A percentile compares a stretch with the other conserved stretches of the same genome.
phyloP scores from a whole-genome alignment of 2,329 filamentous ascomycete species.

The Fusarium sp. region DNA sequence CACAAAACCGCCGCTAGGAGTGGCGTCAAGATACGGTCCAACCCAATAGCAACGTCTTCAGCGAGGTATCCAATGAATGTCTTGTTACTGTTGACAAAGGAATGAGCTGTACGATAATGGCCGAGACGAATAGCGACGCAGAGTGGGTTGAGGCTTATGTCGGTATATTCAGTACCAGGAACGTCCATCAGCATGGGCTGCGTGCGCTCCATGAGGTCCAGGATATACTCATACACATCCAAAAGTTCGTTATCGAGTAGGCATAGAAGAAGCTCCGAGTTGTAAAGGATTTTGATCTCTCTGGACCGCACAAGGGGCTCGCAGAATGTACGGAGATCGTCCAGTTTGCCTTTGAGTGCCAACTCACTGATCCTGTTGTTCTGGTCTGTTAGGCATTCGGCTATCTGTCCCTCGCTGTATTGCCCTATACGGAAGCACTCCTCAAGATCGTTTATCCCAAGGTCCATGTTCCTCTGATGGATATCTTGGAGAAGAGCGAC shows the following conservation, averaged over 20 bases:
- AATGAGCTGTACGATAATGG: slow-evolving; percentile 27
- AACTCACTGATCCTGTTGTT: slow-evolving; percentile 38
- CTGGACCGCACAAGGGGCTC: slow-evolving; percentile 46
- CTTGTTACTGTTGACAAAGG: slow-evolving; percentile 29
- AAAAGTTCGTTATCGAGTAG: slow-evolving; percentile 41
- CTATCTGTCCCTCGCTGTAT: slow-evolving; percentile 30
- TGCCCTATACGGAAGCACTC: slow-evolving; percentile 45
- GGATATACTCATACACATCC: slow-evolving; percentile 45
- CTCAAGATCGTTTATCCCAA: slow-evolving; percentile 45
- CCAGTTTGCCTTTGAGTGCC: slow-evolving; percentile 41
- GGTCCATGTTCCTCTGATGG: slow-evolving; percentile 41
- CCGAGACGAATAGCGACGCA: slow-evolving; percentile 47
- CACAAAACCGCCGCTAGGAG: slow-evolving; percentile 46
- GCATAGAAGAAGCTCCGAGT: slow-evolving; percentile 39
- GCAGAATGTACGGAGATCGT: slow-evolving; percentile 42
- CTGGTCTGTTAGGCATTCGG: slow-evolving; percentile 34
- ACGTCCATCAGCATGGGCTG: slow-evolving; percentile 9
- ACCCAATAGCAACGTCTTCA: slow-evolving; percentile 11
- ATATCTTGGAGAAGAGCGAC: slow-evolving; percentile 46
- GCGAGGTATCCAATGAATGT: slow-evolving; percentile 42
- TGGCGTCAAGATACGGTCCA: slow-evolving; percentile 43
- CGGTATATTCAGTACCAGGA: slow-evolving; percentile 29
- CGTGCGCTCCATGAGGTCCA: slow-evolving; percentile 45
- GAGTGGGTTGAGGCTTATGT: slow-evolving; percentile 47
- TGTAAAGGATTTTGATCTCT: slow-evolving; percentile 42